Conservation (phyloP, 2,329 filamentous ascomycete genomes). For the Aspergillus melleus region DNA sequence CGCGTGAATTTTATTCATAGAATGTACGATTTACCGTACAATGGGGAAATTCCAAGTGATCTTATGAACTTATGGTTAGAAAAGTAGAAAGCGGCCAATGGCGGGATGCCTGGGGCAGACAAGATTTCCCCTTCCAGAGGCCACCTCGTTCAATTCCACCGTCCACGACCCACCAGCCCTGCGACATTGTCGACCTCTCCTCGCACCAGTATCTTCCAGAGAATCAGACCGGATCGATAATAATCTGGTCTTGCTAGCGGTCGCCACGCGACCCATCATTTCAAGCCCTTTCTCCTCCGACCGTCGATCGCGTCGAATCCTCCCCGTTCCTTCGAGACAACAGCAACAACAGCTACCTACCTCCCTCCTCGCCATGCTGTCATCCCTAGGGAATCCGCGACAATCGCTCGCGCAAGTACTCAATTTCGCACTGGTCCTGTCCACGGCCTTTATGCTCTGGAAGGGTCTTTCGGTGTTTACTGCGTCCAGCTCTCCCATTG, state of each 20-base stretch:
- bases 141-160: constrained; percentile 6
- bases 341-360: not conserved
- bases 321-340: not conserved
- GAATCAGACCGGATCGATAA: not conserved
- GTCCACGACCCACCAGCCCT: not conserved
- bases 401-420: constrained; percentile 79
- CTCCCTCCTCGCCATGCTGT: constrained; percentile 60
- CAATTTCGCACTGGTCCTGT: constrained; percentile 88
- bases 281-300: not conserved
- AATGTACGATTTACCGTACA: not conserved
- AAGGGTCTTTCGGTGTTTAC: constrained; percentile 80
- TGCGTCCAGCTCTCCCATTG: constrained; percentile 69
- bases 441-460: constrained; percentile 93
- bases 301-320: not conserved
- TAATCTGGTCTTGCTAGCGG: not conserved
- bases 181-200: not conserved
- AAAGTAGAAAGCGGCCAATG: not conserved
- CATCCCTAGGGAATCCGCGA: constrained; percentile 70
- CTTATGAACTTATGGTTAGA: not conserved
- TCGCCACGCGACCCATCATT: not conserved
- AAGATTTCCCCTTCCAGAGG: not conserved
- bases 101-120: not conserved
- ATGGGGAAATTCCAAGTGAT: not conserved
- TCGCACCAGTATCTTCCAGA: not conserved
- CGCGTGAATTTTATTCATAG: not conserved